Base-by-base conservation (phyloP, 495 filamentous ascomycete genomes). In the Tuber aestivum region DNA sequence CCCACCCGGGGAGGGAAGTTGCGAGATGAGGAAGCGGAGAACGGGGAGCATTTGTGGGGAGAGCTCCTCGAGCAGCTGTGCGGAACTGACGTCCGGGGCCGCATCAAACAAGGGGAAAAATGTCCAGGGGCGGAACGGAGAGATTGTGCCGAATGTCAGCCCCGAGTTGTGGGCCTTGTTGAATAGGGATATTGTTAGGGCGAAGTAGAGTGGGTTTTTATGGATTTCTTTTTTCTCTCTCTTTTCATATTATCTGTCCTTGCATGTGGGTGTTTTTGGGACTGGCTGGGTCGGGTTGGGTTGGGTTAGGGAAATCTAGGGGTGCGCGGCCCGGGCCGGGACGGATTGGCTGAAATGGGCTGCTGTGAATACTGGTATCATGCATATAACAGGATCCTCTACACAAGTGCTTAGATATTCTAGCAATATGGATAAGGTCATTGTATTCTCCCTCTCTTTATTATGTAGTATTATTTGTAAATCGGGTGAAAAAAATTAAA, bases 91-190 rank as follows among this genome's bases (percentile, higher is more conserved):
- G 79, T 69, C 48, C 37, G 75, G 70, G 74, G 74, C 73, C 27
- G 56, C 68, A 65, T 83, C 75, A 56, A 84, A 72, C 40, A 86
- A 85, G 71, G 82, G 80, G 6, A 82, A 82, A 27, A 80, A 80
- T 40, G 80, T 84, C 35, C 72, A 80, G 69, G 75, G 83, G 68
- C 27, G 56, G 35, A 32, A 35, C 8, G 56, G 56, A 35, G 56
- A 35, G 16, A 35, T 65, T 18, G 12, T 65, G 27, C 61, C 83
- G 65, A 71, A 80, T 3, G 93, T 98, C 45, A 94, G 90, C 69
- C 89, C 91, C 0, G 94, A 97, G 84, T 84, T 99, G 79, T 88
- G 95, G 77, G 85, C 86, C 68, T 79, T 99, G 77, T 84, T 99
- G 41, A 91, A 90, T 78, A 88, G 90, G 74, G 89, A 93, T 79